Evolutionary conservation across 2,329 filamentous ascomycete species (phyloP), one percentile per base, ranked within the genome.

Genomic region (Calonectria pseudoturangicola): DNA sequence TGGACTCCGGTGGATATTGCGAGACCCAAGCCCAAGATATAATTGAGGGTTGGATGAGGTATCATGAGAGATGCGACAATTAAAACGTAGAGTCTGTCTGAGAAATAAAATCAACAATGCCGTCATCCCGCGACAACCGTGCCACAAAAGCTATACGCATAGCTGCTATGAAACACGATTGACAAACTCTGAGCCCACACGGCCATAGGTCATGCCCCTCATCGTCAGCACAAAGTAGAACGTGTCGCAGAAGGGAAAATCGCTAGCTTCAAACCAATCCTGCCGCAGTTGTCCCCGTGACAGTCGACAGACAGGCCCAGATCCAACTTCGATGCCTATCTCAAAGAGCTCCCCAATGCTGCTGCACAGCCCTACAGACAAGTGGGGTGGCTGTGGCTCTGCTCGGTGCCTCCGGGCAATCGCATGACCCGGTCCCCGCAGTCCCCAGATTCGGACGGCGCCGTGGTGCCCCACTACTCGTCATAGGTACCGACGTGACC

Each of bases 1-100:
- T 94, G 93, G 92, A 84, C 88, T 60, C 88, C 89, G 15, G 82
- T 82, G 30, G 82, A 85, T 65, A 77, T 84, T 45, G 77, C 77
- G 15, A 50, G 58, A 62, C 73, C 79, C 16, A 82, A 76, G 65
- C 70, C 76, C 13, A 80, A 81, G 75, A 68, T 82, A 28, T 81
- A 73, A 27, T 27, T 21, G 27, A 21, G 33, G 21, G 51, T 28
- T 63, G 41, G 58, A 3, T 47, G 58, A 33, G 36, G 58, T n/a
- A n/a, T 28, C 16, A 33, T 16, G 41, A 63, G 25, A 41, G 64
- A 43, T 28, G 47, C 56, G 25, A 56, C 48, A 27, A 21, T 27
- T 15, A 48, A 58, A 39, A 3, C 13, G 27, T 8, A 50, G 47
- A 47, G 39, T 25, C 16, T 48, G 36, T 54, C 16, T 30, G 33